Base-by-base conservation (phyloP, 2,329 filamentous ascomycete genomes). In the Lecanicillium sp. region DNA sequence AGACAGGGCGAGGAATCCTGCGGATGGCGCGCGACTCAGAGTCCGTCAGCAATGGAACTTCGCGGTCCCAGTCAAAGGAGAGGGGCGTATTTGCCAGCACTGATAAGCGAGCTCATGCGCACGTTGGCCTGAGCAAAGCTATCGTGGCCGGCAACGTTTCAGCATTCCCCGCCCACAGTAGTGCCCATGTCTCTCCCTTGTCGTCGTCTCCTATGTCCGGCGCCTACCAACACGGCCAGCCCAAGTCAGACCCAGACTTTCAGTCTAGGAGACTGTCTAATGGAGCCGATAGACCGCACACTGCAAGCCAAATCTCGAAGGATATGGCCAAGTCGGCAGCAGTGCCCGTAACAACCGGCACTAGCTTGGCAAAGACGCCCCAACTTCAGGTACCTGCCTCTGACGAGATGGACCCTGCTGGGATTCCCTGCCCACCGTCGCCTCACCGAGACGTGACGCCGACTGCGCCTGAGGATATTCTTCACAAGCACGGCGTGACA, bases 101-200 rank as follows among this genome's bases (percentile, higher is more conserved):
- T 9, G 79, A 86, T 52, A 79, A 81, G 47, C 79, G 83, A 43
- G 74, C 73, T 3, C 71, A 72, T 29, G 69, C 84, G 1, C 78
- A 75, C 46, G 68, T 87, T 3, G 76, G 74, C 4, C 50, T 87
- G 18, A 84, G 72, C 54, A 76, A 71, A 4, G 69, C 78, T 2
- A 63, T 72, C 17, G 82, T 74, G 2, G 71, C 79, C 4, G 84
- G 83, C 41, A 78, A 55, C 56, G 69, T 68, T 48, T 78, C 67
- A 50, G 63, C 56, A 56, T 35, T 34, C 8, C 17, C 19, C 4
- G 43, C 37, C 18, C 32, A 33, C 14, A 29, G 30, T 9, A 33
- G 30, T 25, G 41, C 37, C 13, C 33, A 33, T 11, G 20, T 33
- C 4, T 43, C 41, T 3, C 34, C 37, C 17, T 17, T 43, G 17